Evolutionary conservation across 768 basidiomycete genomes (phyloP), one percentile per base, ranked within the genome.

Genomic region (Pleurotus tuber-regium): DNA sequence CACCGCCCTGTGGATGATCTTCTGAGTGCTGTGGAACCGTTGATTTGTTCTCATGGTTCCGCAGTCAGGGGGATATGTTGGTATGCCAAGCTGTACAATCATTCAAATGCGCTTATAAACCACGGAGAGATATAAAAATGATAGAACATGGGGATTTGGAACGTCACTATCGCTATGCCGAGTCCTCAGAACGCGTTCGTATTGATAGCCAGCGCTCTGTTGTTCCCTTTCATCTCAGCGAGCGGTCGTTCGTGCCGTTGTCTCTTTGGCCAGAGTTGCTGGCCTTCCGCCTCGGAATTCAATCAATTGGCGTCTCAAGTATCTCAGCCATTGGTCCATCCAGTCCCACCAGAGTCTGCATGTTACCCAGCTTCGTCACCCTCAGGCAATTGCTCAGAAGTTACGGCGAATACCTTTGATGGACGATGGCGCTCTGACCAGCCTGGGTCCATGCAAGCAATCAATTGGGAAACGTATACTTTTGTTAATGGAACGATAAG

Each of bases 401-500:
- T 73, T 19, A 44, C 43, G 4, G 50, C 57, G 1, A 58, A 65
- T 16, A 66, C 62, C 51, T 38, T 10, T 2, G 59, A 77, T 35
- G 70, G 71, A 1, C 61, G 39, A 41, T 78, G 77, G 74, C 70
- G 74, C 1, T 51, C 77, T 1, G 61, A 67, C 19, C 66, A 69
- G 28, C 58, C 75, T 11, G 77, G 77, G 0, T 65, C 71, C 1
- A 66, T 74, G 66, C 66, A 77, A 43, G 16, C 36, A 3, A 48
- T 61, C 2, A 70, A 71, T 30, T 68, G 54, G 28, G 71, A 66
- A 57, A 66, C 59, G 29, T 71, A 58, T 50, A 56, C 62, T 1
- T 73, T 66, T n/a, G 54, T 35, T 16, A 78, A 77, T 57, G 77
- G 72, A 26, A 78, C 74, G 38, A 74, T 78, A 41, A 72, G 72